These are phyloP conservation scores for Russula lepida DNA, from an alignment of 768 basidiomycete species.

Conservation along the genomic window DNA sequence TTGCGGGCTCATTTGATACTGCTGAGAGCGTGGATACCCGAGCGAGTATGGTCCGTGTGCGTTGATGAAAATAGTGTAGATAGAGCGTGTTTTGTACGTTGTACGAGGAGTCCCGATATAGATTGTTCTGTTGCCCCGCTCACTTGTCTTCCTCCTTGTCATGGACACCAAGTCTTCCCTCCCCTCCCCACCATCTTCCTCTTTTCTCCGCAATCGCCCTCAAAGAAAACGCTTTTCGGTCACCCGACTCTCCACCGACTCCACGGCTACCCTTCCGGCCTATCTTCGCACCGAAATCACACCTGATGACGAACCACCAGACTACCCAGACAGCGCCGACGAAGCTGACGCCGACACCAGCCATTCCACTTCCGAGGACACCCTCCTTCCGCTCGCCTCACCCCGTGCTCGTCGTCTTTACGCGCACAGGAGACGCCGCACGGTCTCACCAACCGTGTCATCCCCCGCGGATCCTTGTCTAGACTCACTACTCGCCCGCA, in stretches of 20 bases:
- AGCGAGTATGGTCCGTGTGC: conserved; percentile 3
- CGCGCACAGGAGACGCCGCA: conserved; percentile 26
- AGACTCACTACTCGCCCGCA: conserved; percentile 72
- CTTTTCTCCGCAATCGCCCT: conserved; percentile 23
- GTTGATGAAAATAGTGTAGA: neutral
- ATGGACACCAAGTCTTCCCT: conserved; percentile 6
- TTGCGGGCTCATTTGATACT: conserved; percentile 20
- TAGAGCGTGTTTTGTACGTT: neutral
- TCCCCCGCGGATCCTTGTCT: conserved; percentile 46
- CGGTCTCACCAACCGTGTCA: conserved; percentile 19
- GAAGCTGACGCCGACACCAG: conserved; percentile 69
- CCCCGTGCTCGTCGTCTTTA: conserved; percentile 31
- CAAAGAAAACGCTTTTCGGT: conserved; percentile 53
- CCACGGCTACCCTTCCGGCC: conserved; percentile 54
- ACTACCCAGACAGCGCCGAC: conserved; percentile 69
- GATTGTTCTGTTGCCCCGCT: too few species aligned
- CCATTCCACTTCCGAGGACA: conserved; percentile 27
- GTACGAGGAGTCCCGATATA: too few species aligned
- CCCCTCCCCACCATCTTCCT: neutral
- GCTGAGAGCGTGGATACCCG: neutral
- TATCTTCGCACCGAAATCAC: conserved; percentile 37
- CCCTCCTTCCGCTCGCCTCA: conserved; percentile 27
- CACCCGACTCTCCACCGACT: conserved; percentile 56
- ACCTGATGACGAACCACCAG: conserved; percentile 57
- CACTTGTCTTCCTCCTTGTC: neutral